A percentile compares a stretch with the other conserved stretches of the same genome.
phyloP scores from a whole-genome alignment of 495 filamentous ascomycete genomes.

The Aspergillus hancockii region DNA sequence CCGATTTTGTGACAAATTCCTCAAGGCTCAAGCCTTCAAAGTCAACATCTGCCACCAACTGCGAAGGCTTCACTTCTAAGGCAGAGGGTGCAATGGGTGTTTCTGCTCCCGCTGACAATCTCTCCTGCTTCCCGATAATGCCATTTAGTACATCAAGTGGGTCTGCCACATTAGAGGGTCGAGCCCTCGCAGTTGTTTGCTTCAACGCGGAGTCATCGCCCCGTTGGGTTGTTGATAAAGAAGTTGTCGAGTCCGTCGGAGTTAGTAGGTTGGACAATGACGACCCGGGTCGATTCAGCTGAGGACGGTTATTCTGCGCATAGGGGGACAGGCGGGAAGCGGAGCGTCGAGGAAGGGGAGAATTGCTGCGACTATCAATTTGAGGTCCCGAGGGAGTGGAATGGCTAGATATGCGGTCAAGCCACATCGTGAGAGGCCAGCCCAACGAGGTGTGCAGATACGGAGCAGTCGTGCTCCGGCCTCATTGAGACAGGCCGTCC shows the following conservation, averaged over 20 bases:
- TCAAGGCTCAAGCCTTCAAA: slow-evolving; percentile 75
- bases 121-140: slow-evolving; percentile 63
- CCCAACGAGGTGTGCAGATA: slow-evolving; percentile 18
- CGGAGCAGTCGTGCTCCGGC: slow-evolving; percentile 1
- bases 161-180: slow-evolving; percentile 59
- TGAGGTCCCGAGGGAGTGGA: slow-evolving; percentile 64
- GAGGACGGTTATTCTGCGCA: slow-evolving; percentile 55
- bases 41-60: slow-evolving; percentile 66
- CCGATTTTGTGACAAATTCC: slow-evolving; percentile 60
- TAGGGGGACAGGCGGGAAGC: slow-evolving; percentile 44
- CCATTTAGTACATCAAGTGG: slow-evolving; percentile 70
- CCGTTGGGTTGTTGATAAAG: slow-evolving; percentile 61
- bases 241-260: slow-evolving; percentile 70
- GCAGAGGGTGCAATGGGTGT: slow-evolving; percentile 1
- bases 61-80: slow-evolving; percentile 36
- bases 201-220: slow-evolving; percentile 68
- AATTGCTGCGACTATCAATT: slow-evolving; percentile 63
- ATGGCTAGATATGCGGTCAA: slow-evolving; percentile 80
- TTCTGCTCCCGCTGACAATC: slow-evolving; percentile 16
- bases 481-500: neutral
- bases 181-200: slow-evolving; percentile 49
- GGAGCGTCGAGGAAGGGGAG: slow-evolving; percentile 67
- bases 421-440: slow-evolving; percentile 65
- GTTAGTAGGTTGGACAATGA: slow-evolving; percentile 66
- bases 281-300: slow-evolving; percentile 60